Base-by-base conservation (phyloP, 345 rosid genomes). In the Carallia pectinifolia region DNA sequence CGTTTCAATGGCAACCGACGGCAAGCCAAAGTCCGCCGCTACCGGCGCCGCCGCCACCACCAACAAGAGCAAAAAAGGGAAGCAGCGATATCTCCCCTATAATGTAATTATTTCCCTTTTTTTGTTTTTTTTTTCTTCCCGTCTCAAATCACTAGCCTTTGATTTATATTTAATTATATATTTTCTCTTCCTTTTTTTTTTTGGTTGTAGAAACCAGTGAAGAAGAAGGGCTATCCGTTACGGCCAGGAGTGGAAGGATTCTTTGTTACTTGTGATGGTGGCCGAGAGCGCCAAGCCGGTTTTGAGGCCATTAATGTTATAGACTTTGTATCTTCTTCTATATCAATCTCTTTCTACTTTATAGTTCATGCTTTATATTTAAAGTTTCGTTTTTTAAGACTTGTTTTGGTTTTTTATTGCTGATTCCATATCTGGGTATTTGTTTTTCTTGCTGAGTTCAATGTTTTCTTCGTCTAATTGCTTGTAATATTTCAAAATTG, bases 61-160 rank as follows among this genome's bases (percentile, higher is more conserved):
- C 61, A 68, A 75, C 79, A 84, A 80, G 75, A 74, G 81, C 79
- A 89, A 83, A 86, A 95, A 87, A 89, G 78, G 97, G 70, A 94
- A 84, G 84, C 96, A 85, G 16, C 88, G 80, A 48, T 92, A 77
- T 62, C 94, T 79, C 54, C 99, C 96, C 36, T 75, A 92, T 58
- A 92, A 92, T 66, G 96, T 90, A 58, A 18, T 55, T 53, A 5
- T 53, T 44, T 19, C 63, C 58, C 2, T 27, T 37, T 61, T 23
- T 23, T 23, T 23, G 23, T 23, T 23, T 23, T 23, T 27, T 53
- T 64, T 38, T 39, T 66, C 54, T 30, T 2, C 3, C 1, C 3
- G 17, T 44, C 16, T 44, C 16, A 44, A 44, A 44, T 44, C 50
- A 44, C 5, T 44, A 13, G 50, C 50, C 9, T 48, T 12, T 55